Conservation (phyloP, 2,329 filamentous ascomycete species). For the Alternaria arborescens region DNA sequence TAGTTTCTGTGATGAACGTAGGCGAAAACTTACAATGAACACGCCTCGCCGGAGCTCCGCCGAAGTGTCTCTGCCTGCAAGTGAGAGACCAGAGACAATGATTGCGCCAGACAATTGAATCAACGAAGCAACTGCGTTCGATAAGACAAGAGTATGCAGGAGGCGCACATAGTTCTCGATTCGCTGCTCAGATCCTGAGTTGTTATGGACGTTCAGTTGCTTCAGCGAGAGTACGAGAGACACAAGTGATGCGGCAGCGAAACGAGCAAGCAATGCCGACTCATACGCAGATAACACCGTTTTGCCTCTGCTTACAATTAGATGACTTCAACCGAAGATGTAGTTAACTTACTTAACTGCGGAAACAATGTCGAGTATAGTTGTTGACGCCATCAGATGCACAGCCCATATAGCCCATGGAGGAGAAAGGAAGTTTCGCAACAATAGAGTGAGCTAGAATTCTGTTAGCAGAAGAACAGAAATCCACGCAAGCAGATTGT, state of each 20-base stretch:
- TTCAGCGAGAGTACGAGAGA: conserved; percentile 1
- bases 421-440: conserved; percentile 12
- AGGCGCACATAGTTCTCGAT: conserved; percentile 1
- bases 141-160: neutral
- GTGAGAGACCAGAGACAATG: conserved; percentile 3
- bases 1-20: neutral
- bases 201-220: conserved; percentile 9
- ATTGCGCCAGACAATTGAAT: conserved; percentile 3
- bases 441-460: conserved; percentile 4
- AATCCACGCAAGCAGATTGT: neutral
- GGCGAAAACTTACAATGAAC: neutral
- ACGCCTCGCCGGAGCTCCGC: neutral
- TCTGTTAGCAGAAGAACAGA: neutral
- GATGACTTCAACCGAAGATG: neutral
- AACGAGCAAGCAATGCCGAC: conserved; percentile 8
- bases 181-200: conserved; percentile 1
- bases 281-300: conserved; percentile 1
- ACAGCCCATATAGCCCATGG: conserved; percentile 8
- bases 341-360: conserved; percentile 1
- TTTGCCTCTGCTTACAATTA: conserved; percentile 7
- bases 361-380: conserved; percentile 14
- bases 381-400: conserved; percentile 1
- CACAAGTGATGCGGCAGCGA: conserved; percentile 5
- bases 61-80: conserved; percentile 1
- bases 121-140: neutral